Percentiles rank a stretch among this genome's conserved stretches.
These are phyloP conservation scores for Ceratocystis cacaofunesta DNA, from an alignment of 2,329 filamentous ascomycete genomes.

Conservation along the genomic window DNA sequence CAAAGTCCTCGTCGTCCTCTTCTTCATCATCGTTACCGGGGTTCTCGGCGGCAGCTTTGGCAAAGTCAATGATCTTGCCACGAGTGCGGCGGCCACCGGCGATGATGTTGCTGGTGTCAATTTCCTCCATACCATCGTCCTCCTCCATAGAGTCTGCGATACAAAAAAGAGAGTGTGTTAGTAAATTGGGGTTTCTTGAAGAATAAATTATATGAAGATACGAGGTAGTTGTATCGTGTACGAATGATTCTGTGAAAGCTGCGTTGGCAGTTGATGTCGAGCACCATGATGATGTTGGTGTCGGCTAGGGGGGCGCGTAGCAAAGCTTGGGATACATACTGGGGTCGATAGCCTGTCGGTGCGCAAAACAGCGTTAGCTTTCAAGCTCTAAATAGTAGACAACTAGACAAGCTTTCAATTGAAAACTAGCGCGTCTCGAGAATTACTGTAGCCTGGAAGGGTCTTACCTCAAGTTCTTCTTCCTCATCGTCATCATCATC, in stretches of 20 bases:
- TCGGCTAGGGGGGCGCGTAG: neutral
- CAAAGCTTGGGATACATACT: constrained; percentile 12
- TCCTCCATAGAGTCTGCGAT: constrained; percentile 40
- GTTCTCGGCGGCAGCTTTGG: constrained; percentile 71
- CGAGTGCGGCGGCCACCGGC: constrained; percentile 66
- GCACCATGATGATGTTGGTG: neutral
- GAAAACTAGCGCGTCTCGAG: neutral
- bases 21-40: constrained; percentile 62
- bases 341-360: constrained; percentile 12
- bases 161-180: neutral
- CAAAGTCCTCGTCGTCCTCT: constrained; percentile 60
- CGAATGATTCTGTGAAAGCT: too few species aligned
- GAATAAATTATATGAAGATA: neutral
- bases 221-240: too few species aligned
- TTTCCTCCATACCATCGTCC: constrained; percentile 78
- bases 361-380: constrained; percentile 2
- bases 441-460: neutral
- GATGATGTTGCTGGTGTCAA: constrained; percentile 81
- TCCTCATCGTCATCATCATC: constrained; percentile 55
- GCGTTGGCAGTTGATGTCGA: neutral
- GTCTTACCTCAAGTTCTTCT: constrained; percentile 44
- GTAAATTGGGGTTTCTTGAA: neutral
- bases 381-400: neutral
- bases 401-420: neutral
- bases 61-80: constrained; percentile 83